These are phyloP conservation scores for Ophiocordyceps camponoti-floridani DNA, from an alignment of 2,329 filamentous ascomycete species.

Conservation along the genomic window DNA sequence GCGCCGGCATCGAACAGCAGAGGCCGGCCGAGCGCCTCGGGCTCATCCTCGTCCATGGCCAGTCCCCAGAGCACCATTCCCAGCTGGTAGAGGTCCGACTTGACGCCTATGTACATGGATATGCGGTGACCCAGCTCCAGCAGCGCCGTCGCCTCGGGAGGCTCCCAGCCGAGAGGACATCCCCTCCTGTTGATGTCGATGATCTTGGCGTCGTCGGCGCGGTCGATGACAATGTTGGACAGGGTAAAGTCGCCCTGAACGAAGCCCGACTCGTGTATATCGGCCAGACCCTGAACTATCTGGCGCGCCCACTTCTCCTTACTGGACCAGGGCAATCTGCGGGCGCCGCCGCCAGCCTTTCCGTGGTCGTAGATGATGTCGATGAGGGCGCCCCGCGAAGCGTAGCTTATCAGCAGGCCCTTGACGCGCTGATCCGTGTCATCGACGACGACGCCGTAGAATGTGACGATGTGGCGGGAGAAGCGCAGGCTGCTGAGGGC, in stretches of 20 bases:
- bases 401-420: conserved; percentile 76
- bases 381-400: conserved; percentile 70
- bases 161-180: conserved; percentile 96
- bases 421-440: conserved; percentile 73
- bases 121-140: conserved; percentile 82
- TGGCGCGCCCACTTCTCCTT: conserved; percentile 81
- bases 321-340: conserved; percentile 47
- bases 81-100: conserved; percentile 88
- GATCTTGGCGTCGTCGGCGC: conserved; percentile 72
- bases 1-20: conserved; percentile 39
- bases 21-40: conserved; percentile 60
- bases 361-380: conserved; percentile 73
- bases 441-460: conserved; percentile 78
- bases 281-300: conserved; percentile 73
- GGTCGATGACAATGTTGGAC: conserved; percentile 90
- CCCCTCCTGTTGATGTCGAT: conserved; percentile 96
- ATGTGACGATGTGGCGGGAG: conserved; percentile 63
- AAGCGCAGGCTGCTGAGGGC: conserved; percentile 63
- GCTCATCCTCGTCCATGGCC: conserved; percentile 75
- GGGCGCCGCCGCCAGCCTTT: conserved; percentile 32
- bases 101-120: conserved; percentile 94
- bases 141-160: conserved; percentile 71
- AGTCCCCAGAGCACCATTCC: conserved; percentile 96
- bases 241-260: conserved; percentile 96
- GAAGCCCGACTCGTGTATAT: conserved; percentile 90